A percentile compares a stretch with the other conserved stretches of the same genome.
phyloP scores from a whole-genome alignment of 1,284 basidiomycete species.

The Grifola frondosa region DNA sequence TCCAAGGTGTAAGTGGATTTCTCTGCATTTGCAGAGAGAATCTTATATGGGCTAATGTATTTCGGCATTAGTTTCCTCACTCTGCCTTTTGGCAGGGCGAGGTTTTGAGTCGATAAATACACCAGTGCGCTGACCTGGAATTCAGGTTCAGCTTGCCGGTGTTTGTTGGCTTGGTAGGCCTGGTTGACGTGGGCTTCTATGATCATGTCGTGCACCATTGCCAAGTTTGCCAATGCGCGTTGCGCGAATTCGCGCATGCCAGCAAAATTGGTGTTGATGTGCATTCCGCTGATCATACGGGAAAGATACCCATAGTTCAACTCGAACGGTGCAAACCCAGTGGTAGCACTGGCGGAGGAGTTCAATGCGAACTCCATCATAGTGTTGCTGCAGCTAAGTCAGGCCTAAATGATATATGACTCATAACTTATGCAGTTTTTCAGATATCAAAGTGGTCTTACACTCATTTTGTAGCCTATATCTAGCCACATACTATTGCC shows the following conservation, averaged over 20 bases:
- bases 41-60: slow-evolving; percentile 34
- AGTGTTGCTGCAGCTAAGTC: too few species aligned
- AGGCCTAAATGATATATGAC: too few species aligned
- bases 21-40: slow-evolving; percentile 12
- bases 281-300: slow-evolving; percentile 22
- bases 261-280: slow-evolving; percentile 9
- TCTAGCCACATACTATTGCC: too few species aligned
- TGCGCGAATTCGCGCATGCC: slow-evolving; percentile 24
- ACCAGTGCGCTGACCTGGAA: slow-evolving; percentile 26
- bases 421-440: too few species aligned
- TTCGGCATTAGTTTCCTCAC: slow-evolving; percentile 33
- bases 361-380: slow-evolving; percentile 40
- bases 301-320: slow-evolving; percentile 35
- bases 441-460: too few species aligned
- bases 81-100: slow-evolving; percentile 32
- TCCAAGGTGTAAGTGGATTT: slow-evolving; percentile 28
- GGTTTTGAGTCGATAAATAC: slow-evolving; percentile 36
- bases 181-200: slow-evolving; percentile 23
- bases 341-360: slow-evolving; percentile 28
- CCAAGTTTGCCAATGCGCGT: slow-evolving; percentile 13
- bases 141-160: slow-evolving; percentile 9
- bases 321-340: slow-evolving; percentile 38
- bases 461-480: too few species aligned
- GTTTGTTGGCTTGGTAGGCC: slow-evolving; percentile 28
- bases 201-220: slow-evolving; percentile 29